phyloP scores from a whole-genome alignment of 495 filamentous ascomycete genomes.

The Neurospora cerealis region DNA sequence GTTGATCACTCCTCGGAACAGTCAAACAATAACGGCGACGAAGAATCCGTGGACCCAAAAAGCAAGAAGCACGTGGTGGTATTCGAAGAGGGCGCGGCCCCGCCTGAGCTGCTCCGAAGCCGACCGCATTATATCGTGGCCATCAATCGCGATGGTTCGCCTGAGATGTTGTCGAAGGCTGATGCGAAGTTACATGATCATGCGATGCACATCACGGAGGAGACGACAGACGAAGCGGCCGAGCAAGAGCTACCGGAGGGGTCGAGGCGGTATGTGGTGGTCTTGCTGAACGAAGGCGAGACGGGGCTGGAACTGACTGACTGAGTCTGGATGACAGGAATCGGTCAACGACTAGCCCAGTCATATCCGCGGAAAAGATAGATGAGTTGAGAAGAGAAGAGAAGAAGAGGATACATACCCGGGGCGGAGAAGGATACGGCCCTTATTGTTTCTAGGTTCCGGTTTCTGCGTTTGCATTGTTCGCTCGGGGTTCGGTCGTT shows the following conservation, averaged over 20 bases:
- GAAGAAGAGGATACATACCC: neutral
- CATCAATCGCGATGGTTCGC: constrained; percentile 20
- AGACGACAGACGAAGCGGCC: neutral
- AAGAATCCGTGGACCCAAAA: neutral
- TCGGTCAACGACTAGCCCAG: neutral
- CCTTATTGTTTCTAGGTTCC: neutral
- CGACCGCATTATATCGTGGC: constrained; percentile 19
- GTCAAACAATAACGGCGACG: constrained; percentile 3
- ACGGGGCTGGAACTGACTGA: neutral
- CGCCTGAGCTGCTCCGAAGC: constrained; percentile 14
- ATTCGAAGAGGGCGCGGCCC: constrained; percentile 18
- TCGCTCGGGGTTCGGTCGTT: neutral
- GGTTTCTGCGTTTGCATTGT: neutral
- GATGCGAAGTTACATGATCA: constrained; percentile 9
- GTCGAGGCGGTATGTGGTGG: constrained; percentile 20
- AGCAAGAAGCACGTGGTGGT: constrained; percentile 20
- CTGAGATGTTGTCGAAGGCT: constrained; percentile 5
- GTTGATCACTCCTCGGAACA: constrained; percentile 6
- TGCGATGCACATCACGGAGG: constrained; percentile 18
- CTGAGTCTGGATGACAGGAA: neutral
- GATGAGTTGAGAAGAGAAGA: neutral
- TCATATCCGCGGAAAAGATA: neutral
- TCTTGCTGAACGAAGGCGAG: constrained; percentile 15
- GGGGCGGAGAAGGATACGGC: neutral
- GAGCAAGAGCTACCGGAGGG: constrained; percentile 5